Base-by-base conservation (phyloP, 768 basidiomycete genomes). In the Calvatia gigantea region DNA sequence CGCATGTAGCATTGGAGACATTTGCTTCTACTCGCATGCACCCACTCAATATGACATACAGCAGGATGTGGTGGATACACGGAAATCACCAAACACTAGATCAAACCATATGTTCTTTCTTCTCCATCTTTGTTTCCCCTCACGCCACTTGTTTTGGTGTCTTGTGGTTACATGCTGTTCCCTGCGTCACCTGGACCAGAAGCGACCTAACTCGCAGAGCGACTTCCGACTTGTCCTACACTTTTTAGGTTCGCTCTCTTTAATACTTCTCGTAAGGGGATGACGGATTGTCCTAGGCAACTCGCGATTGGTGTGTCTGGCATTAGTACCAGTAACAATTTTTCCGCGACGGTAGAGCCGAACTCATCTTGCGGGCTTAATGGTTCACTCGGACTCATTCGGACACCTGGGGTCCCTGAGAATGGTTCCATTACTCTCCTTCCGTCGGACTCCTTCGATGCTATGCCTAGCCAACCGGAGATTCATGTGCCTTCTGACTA, bases 381-480 rank as follows among this genome's bases (percentile, higher is more conserved):
- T 17, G 19, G 12, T 27, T 17, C 29, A 19, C 29, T 33, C 19
- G 3, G 9, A 17, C 7, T n/a, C n/a, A 12, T 8, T 19, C 12
- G 21, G 4, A 9, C 8, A 17, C 11, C 31, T 32, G 46, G 28
- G n/a, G n/a, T n/a, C n/a, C n/a, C n/a, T n/a, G n/a, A n/a, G n/a
- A 14, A 48, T 21, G 29, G 19, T 21, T 0, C 29, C n/a, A 28
- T 8, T 46, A 7, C 28, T 32, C 21, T 33, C 21, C 17, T n/a
- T 17, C 29, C 31, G 21, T 17, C 29, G 15, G 7, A 7, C 8
- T 9, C 45, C 43, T 48, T 35, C 32, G 29, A 4, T 23, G 29
- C 51, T 33, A 53, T 44, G 29, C 44, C 33, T 44, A 44, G 23
- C 29, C 41, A 35, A 53, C 51, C 51, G 51, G 51, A 53, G 51